A percentile compares a stretch with the other conserved stretches of the same genome.
phyloP scores from a whole-genome alignment of 2,329 filamentous ascomycete genomes.

The Graphilbum sp. region DNA sequence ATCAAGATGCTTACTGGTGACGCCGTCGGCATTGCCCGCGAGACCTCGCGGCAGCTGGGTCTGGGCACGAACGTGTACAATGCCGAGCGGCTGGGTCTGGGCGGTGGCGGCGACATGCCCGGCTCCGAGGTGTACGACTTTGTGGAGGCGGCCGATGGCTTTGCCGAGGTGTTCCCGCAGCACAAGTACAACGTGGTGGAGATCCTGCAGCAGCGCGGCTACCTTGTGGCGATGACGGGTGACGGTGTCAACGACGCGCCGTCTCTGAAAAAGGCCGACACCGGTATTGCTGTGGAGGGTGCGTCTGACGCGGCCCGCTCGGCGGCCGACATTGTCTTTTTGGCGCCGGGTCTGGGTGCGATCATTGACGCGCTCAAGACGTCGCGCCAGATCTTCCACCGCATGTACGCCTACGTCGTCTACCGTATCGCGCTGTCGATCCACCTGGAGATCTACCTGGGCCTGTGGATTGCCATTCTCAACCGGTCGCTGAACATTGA shows the following conservation, averaged over 20 bases:
- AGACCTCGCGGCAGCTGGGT: constrained; percentile 81
- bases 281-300: constrained; percentile 87
- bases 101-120: constrained; percentile 81
- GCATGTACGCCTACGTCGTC: constrained; percentile 92
- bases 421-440: constrained; percentile 88
- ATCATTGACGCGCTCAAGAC: constrained; percentile 90
- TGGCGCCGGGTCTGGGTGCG: constrained; percentile 76
- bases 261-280: constrained; percentile 89
- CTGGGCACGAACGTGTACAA: constrained; percentile 91
- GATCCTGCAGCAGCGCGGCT: constrained; percentile 83
- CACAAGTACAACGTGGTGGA: constrained; percentile 93
- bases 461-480: constrained; percentile 79
- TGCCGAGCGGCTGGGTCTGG: constrained; percentile 78
- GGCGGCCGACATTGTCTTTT: constrained; percentile 85
- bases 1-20: constrained; percentile 97
- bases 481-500: constrained; percentile 75
- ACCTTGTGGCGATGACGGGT: constrained; percentile 91
- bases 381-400: constrained; percentile 87
- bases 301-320: constrained; percentile 82
- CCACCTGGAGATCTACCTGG: constrained; percentile 81
- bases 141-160: constrained; percentile 87
- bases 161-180: constrained; percentile 87
- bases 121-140: constrained; percentile 91
- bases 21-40: constrained; percentile 80
- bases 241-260: constrained; percentile 91